These are phyloP conservation scores for Aspergillus fijiensis DNA, from an alignment of 2,329 filamentous ascomycete species.

Conservation along the genomic window DNA sequence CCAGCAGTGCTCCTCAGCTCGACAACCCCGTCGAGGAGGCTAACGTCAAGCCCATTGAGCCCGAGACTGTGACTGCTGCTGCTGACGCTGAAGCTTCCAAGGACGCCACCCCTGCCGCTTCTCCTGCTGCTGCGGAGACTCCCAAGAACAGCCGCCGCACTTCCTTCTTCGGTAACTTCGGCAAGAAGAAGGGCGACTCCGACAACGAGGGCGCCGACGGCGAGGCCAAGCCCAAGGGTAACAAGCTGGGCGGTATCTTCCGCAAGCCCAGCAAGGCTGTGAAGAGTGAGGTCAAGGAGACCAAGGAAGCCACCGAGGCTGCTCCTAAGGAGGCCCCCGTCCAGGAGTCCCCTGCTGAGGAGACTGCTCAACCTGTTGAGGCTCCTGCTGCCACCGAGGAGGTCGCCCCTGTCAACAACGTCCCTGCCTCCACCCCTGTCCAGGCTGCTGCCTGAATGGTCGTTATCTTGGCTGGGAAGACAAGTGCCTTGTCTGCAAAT, in stretches of 20 bases:
- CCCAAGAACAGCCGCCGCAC: conserved; percentile 52
- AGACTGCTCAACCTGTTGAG: conserved; percentile 29
- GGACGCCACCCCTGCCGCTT: conserved; percentile 30
- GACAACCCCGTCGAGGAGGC: conserved; percentile 45
- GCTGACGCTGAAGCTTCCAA: conserved; percentile 39
- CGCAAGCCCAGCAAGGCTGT: conserved; percentile 51
- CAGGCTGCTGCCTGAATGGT: conserved; percentile 45
- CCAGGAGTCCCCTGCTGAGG: conserved; percentile 27
- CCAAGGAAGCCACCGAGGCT: conserved; percentile 26
- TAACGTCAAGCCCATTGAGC: conserved; percentile 40
- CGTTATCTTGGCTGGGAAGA: no score
- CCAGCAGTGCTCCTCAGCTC: conserved; percentile 51
- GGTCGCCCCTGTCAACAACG: conserved; percentile 35
- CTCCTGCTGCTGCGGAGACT: conserved; percentile 32
- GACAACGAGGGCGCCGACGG: conserved; percentile 50
- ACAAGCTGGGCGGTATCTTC: conserved; percentile 50
- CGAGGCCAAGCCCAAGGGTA: conserved; percentile 45
- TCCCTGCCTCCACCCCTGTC: conserved; percentile 36
- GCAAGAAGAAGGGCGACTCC: conserved; percentile 51
- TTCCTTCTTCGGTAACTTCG: conserved; percentile 56
- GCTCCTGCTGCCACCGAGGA: conserved; percentile 28
- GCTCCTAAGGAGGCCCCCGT: conserved; percentile 29
- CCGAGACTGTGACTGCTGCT: conserved; percentile 47
- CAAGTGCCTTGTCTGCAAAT: not conserved
- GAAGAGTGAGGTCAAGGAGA: conserved; percentile 43